Evolutionary conservation across 768 basidiomycete species (phyloP).

Genomic region (Leucogyrophana mollusca): DNA sequence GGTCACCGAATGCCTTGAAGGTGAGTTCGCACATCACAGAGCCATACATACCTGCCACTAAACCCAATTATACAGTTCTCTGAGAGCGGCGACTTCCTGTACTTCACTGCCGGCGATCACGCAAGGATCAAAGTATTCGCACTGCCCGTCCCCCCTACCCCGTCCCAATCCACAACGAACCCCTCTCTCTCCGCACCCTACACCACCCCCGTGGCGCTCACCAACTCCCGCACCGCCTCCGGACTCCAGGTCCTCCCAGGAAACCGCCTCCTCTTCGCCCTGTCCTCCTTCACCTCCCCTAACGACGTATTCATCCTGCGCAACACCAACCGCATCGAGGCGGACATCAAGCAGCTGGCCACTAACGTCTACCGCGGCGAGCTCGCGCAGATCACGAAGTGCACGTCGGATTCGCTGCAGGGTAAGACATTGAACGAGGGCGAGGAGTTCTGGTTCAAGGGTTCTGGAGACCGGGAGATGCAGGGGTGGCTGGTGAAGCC

Average conservation of each 20-base stretch:
- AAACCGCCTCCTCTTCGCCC: slow-evolving; percentile 67
- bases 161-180: slow-evolving; percentile 50
- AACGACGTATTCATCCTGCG: slow-evolving; percentile 75
- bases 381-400: slow-evolving; percentile 60
- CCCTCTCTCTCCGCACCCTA: slow-evolving; percentile 43
- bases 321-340: slow-evolving; percentile 44
- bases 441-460: slow-evolving; percentile 89
- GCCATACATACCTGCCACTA: no score
- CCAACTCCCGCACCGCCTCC: slow-evolving; percentile 53
- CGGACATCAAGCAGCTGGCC: slow-evolving; percentile 31
- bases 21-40: background rate
- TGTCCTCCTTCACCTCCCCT: slow-evolving; percentile 74
- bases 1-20: slow-evolving; percentile 51
- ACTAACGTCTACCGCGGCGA: slow-evolving; percentile 26
- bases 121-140: slow-evolving; percentile 76
- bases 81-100: slow-evolving; percentile 63
- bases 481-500: slow-evolving; percentile 89
- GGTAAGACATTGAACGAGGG: slow-evolving; percentile 59
- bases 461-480: slow-evolving; percentile 69
- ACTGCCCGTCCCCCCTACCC: slow-evolving; percentile 68
- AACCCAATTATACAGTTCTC: slow-evolving; percentile 56
- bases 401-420: slow-evolving; percentile 55
- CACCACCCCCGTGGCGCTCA: slow-evolving; percentile 56
- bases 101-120: slow-evolving; percentile 74
- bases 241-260: slow-evolving; percentile 60